phyloP scores from a whole-genome alignment of 176 grass and related monocot genomes.

The Rhynchospora breviuscula region DNA sequence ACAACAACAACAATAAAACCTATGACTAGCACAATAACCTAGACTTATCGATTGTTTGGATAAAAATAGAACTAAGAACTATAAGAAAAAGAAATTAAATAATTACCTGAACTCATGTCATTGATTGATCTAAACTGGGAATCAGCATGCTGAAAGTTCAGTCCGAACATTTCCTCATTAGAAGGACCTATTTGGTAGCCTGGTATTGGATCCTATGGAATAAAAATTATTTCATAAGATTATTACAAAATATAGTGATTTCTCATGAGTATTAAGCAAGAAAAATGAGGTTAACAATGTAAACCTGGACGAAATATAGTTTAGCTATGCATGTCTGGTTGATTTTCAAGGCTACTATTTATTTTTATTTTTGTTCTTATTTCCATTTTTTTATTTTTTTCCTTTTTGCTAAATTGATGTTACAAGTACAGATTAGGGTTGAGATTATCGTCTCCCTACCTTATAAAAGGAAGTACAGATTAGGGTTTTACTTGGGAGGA shows the following conservation, averaged over 20 bases:
- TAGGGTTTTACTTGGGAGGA: not conserved
- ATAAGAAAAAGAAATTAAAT: not conserved
- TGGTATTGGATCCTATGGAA: constrained; percentile 52
- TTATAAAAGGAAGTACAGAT: not conserved
- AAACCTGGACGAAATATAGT: not conserved
- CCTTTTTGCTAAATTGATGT: not conserved
- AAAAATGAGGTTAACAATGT: not conserved
- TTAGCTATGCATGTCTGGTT: not conserved
- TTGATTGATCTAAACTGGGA: constrained; percentile 51
- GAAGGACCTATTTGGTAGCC: constrained; percentile 41
- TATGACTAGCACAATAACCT: too few relatives aligned
- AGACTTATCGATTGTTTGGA: too few relatives aligned
- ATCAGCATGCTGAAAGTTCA: constrained; percentile 53
- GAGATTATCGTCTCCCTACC: too few relatives aligned
- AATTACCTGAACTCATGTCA: constrained; percentile 48
- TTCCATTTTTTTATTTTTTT: not conserved
- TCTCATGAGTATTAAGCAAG: not conserved
- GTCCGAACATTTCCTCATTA: constrained; percentile 52
- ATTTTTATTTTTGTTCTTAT: not conserved
- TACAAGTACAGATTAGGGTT: not conserved
- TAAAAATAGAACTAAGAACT: not conserved
- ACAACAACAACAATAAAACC: not conserved
- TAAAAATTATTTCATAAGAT: constrained; percentile 3
- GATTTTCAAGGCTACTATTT: not conserved
- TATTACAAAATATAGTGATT: not conserved